Base-by-base conservation (phyloP, 441 rosid genomes). In the Populus tomentosa region DNA sequence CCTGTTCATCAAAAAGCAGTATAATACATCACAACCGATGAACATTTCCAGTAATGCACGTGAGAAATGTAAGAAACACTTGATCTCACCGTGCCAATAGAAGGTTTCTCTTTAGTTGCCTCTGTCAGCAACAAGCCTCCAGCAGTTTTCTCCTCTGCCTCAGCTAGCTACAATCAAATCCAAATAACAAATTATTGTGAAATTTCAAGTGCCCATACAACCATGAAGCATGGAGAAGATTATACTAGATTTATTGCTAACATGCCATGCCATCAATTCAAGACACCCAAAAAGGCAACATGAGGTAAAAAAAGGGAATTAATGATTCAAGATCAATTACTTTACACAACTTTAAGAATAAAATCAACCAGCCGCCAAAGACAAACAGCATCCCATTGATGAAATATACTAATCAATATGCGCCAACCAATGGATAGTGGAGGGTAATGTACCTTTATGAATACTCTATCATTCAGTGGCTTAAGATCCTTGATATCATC, bases 401-500 rank as follows among this genome's bases (percentile, higher is more conserved):
- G 14, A 13, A 40, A 40, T 3, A 3, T 40, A 40, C 46, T 46
- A 46, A 46, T 14, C 18, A 4, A 13, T 0, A 13, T 28, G 20
- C 7, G 0, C 18, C 7, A 66, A 21, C 32, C 23, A 72, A 53
- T 1, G 32, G 13, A 67, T 18, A 1, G 10, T n/a, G 6, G 3
- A 7, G 3, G 4, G 20, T 33, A 66, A 23, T 6, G 10, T 28
- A 92, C 99, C 98, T 89, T 92, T 28, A 95, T 90, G 68, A 94
- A 83, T 79, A 95, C 91, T 77, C 97, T 83, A 78, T 94, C 98
- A 50, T 91, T 91, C 84, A 94, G 81, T 42, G 99, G 99, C 85
- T 91, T 90, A 74, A 95, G 99, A 75, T 95, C 98, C 83, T 90
- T 94, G 83, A 92, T 82, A 72, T 94, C 98, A 69, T 91, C 93